Percentiles rank a stretch among this genome's conserved stretches.
phyloP scores from a whole-genome alignment of 2,329 filamentous ascomycete genomes.

The Colletotrichum ledebouriae region DNA sequence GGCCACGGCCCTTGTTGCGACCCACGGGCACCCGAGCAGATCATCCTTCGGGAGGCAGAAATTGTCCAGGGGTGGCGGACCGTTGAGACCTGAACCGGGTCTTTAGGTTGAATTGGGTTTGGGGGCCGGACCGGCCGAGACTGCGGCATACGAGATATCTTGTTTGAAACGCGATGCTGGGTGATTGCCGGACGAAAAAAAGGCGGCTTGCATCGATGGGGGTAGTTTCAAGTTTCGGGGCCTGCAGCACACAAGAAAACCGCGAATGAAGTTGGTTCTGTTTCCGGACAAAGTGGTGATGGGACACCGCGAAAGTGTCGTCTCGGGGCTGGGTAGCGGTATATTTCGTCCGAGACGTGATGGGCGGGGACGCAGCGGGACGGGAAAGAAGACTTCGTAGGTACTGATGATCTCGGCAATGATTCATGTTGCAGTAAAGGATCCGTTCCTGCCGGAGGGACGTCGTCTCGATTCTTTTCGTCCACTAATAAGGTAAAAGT shows the following conservation, averaged over 20 bases:
- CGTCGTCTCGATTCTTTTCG: neutral
- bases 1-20: constrained; percentile 30
- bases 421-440: constrained; percentile 18
- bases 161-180: constrained; percentile 23
- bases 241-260: neutral
- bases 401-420: constrained; percentile 23
- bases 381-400: constrained; percentile 2
- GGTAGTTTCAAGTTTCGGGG: constrained; percentile 31
- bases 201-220: constrained; percentile 20
- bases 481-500: neutral
- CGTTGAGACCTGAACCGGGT: constrained; percentile 24
- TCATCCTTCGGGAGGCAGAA: constrained; percentile 23
- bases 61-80: constrained; percentile 11
- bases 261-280: neutral
- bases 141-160: constrained; percentile 27
- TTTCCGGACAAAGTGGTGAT: neutral
- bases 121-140: constrained; percentile 42
- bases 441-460: constrained; percentile 14
- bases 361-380: constrained; percentile 23
- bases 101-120: constrained; percentile 16
- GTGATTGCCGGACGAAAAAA: neutral
- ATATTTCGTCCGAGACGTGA: constrained; percentile 3
- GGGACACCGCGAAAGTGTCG: neutral
- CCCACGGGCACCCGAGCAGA: constrained; percentile 30
- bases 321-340: constrained; percentile 26